A percentile compares a stretch with the other conserved stretches of the same genome.
Evolutionary conservation across 805 yeast genomes (phyloP).

Genomic region (Nakazawaea ambrosiae): DNA sequence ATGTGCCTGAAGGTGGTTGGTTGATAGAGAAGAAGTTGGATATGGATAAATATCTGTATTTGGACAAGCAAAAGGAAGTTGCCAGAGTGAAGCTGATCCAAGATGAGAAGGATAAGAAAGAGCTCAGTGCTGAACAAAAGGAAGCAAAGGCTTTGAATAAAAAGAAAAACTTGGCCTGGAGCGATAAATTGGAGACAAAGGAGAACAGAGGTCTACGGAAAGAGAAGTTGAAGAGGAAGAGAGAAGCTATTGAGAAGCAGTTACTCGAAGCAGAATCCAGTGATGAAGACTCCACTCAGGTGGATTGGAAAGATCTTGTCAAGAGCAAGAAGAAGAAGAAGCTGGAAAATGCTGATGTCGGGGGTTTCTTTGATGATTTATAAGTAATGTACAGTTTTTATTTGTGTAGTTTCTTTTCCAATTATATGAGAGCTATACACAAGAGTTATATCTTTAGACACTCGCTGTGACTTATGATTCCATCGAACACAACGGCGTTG

Average conservation of each 20-base stretch:
- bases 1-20: conserved; percentile 72
- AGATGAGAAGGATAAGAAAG: conserved; percentile 31
- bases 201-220: conserved; percentile 58
- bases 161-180: conserved; percentile 70
- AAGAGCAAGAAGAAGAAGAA: conserved; percentile 57
- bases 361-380: conserved; percentile 58
- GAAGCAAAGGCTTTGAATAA: conserved; percentile 36
- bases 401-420: neutral
- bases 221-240: conserved; percentile 57
- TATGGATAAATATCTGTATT: conserved; percentile 60
- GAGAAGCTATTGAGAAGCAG: conserved; percentile 59
- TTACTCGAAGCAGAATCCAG: conserved; percentile 36
- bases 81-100: conserved; percentile 53
- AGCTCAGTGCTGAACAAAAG: conserved; percentile 22
- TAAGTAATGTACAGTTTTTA: too few species aligned
- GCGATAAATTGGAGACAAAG: conserved; percentile 56
- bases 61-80: conserved; percentile 57
- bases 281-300: conserved; percentile 39
- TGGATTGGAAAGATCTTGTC: conserved; percentile 87
- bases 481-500: conserved; percentile 68
- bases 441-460: conserved; percentile 5
- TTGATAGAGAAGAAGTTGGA: conserved; percentile 46
- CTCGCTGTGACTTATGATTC: conserved; percentile 45
- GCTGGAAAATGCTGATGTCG: conserved; percentile 27
- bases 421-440: neutral